Conservation (phyloP, 495 filamentous ascomycete genomes). For the Elaphomyces granulatus region DNA sequence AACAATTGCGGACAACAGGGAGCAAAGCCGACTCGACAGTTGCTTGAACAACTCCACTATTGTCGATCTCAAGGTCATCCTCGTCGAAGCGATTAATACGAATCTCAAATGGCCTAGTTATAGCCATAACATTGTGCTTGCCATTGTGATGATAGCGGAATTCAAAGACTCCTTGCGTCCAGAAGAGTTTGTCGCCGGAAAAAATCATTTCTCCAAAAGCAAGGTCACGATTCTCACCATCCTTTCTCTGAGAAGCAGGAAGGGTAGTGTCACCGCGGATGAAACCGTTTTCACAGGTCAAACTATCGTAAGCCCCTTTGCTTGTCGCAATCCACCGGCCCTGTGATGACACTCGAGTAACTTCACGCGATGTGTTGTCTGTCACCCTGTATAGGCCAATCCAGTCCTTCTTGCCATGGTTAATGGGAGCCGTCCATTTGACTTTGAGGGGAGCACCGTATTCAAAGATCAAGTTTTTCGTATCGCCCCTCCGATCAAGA, state of each 20-base stretch:
- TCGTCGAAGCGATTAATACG: constrained; percentile 63
- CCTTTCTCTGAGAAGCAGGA: constrained; percentile 26
- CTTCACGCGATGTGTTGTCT: constrained; percentile 75
- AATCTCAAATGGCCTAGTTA: constrained; percentile 87
- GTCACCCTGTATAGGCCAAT: constrained; percentile 88
- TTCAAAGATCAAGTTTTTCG: constrained; percentile 64
- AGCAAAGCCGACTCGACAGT: constrained; percentile 64
- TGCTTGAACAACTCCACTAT: constrained; percentile 33
- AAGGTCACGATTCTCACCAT: constrained; percentile 28
- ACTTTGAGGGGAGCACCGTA: constrained; percentile 88
- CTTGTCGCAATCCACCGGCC: constrained; percentile 83
- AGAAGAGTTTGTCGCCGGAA: constrained; percentile 87
- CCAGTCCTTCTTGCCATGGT: constrained; percentile 91
- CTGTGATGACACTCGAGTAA: constrained; percentile 69
- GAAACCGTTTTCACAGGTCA: constrained; percentile 64
- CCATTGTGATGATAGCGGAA: constrained; percentile 95
- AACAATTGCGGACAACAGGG: constrained; percentile 75
- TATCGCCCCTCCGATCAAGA: constrained; percentile 38
- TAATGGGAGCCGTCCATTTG: constrained; percentile 80
- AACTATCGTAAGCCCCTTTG: constrained; percentile 60
- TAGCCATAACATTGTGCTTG: constrained; percentile 90
- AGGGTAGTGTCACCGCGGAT: constrained; percentile 47
- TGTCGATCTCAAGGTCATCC: constrained; percentile 40
- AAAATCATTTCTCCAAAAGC: constrained; percentile 70
- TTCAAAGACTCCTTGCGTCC: constrained; percentile 90